phyloP scores from a whole-genome alignment of 441 rosid species.

The Capsella rubella region DNA sequence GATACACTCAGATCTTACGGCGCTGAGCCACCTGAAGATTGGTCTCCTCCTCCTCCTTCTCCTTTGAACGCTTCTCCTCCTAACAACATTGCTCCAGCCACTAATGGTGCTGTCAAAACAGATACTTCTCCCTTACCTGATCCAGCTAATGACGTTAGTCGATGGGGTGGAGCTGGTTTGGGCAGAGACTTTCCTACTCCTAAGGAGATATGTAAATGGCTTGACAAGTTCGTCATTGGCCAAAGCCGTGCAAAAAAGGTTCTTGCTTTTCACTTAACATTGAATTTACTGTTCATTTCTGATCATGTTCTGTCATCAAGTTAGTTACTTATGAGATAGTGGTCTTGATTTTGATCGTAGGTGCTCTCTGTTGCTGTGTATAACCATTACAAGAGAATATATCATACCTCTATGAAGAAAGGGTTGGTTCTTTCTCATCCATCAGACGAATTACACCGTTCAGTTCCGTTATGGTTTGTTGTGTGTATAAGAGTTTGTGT shows the following conservation, averaged over 20 bases:
- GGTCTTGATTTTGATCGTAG: slow-evolving; percentile 51
- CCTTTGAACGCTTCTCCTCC: slow-evolving; percentile 58
- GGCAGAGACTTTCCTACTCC: slow-evolving; percentile 95
- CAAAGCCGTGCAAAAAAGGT: slow-evolving; percentile 90
- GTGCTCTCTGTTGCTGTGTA: slow-evolving; percentile 95
- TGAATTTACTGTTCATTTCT: background rate
- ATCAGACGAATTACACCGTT: background rate
- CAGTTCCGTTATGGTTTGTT: slow-evolving; percentile 15
- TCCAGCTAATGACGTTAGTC: slow-evolving; percentile 45
- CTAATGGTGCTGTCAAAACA: slow-evolving; percentile 41
- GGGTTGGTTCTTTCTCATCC: slow-evolving; percentile 63
- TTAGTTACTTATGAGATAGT: slow-evolving; percentile 11
- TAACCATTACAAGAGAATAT: slow-evolving; percentile 94
- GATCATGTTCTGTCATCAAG: slow-evolving; percentile 1
- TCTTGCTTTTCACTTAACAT: background rate
- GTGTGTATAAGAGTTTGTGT: slow-evolving; percentile 13
- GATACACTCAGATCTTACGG: slow-evolving; percentile 72
- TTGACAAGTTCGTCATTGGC: slow-evolving; percentile 89
- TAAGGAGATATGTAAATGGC: slow-evolving; percentile 85
- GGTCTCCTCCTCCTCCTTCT: slow-evolving; percentile 46
- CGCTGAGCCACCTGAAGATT: slow-evolving; percentile 74
- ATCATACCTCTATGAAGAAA: slow-evolving; percentile 64
- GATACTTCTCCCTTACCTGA: slow-evolving; percentile 52
- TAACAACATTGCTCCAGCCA: background rate
- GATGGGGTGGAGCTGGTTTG: slow-evolving; percentile 89